A percentile compares a stretch with the other conserved stretches of the same genome.
These are phyloP conservation scores for Coffea canephora DNA, from an alignment of 257 asterid species.

Conservation along the genomic window DNA sequence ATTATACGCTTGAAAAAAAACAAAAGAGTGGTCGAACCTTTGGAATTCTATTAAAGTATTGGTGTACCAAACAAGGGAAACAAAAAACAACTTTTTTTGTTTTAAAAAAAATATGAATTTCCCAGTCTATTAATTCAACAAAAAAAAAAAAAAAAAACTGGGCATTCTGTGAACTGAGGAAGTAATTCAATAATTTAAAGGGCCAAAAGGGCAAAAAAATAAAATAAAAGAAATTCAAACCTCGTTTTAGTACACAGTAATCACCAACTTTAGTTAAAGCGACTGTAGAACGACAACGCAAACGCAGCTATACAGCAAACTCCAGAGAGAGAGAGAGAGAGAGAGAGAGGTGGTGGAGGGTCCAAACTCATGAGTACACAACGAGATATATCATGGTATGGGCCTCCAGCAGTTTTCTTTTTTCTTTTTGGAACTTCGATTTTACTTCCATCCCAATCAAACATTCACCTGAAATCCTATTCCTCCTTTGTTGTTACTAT, in stretches of 20 bases:
- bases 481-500: conserved; percentile 9
- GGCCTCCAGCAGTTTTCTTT: conserved; percentile 20
- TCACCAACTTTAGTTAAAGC: conserved; percentile 15
- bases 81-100: too few relatives aligned
- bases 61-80: too few relatives aligned
- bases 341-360: conserved; percentile 33
- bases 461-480: conserved; percentile 30
- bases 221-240: neutral
- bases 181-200: neutral
- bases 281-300: conserved; percentile 16
- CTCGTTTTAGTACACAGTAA: neutral
- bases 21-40: neutral
- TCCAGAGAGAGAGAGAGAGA: conserved; percentile 29
- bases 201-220: neutral
- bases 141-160: neutral
- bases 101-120: too few relatives aligned
- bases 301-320: neutral
- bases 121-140: neutral
- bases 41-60: neutral
- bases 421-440: conserved; percentile 16
- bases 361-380: conserved; percentile 32
- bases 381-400: conserved; percentile 37
- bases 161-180: neutral
- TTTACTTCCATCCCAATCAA: conserved; percentile 59
- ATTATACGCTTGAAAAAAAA: too few relatives aligned